These are phyloP conservation scores for Fusarium concolor DNA, from an alignment of 2,329 filamentous ascomycete genomes.

Conservation along the genomic window DNA sequence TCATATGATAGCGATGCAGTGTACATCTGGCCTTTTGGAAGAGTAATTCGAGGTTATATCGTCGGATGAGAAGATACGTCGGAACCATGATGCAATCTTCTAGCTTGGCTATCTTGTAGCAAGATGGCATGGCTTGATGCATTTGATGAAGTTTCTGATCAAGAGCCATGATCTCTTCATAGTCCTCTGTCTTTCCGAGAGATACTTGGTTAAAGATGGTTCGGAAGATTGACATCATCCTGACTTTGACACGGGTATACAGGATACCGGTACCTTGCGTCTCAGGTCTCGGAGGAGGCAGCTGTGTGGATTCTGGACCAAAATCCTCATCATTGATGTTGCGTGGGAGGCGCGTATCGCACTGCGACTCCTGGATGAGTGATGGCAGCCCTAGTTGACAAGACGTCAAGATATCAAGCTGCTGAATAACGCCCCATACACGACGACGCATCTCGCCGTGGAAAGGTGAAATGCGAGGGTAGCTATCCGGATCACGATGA, in stretches of 20 bases:
- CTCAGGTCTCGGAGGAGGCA: constrained; percentile 25
- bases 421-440: constrained; percentile 23
- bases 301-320: not conserved
- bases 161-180: constrained; percentile 33
- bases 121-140: constrained; percentile 21
- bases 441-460: constrained; percentile 38
- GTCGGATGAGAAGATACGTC: constrained; percentile 21
- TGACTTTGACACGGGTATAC: constrained; percentile 27
- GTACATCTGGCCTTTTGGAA: constrained; percentile 33
- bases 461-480: constrained; percentile 20
- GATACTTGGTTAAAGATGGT: constrained; percentile 38
- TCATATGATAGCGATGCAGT: constrained; percentile 35
- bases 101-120: constrained; percentile 16
- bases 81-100: constrained; percentile 33
- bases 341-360: constrained; percentile 15
- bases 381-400: constrained; percentile 29
- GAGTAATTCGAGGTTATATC: constrained; percentile 32
- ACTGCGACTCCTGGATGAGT: constrained; percentile 29
- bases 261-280: constrained; percentile 12
- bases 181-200: constrained; percentile 19
- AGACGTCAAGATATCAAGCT: constrained; percentile 32
- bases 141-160: constrained; percentile 23
- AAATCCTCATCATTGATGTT: constrained; percentile 38
- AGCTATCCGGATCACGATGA: constrained; percentile 32
- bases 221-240: constrained; percentile 27